Evolutionary conservation across 768 basidiomycete genomes (phyloP).

Genomic region (Dictyophora rubrovolvata): DNA sequence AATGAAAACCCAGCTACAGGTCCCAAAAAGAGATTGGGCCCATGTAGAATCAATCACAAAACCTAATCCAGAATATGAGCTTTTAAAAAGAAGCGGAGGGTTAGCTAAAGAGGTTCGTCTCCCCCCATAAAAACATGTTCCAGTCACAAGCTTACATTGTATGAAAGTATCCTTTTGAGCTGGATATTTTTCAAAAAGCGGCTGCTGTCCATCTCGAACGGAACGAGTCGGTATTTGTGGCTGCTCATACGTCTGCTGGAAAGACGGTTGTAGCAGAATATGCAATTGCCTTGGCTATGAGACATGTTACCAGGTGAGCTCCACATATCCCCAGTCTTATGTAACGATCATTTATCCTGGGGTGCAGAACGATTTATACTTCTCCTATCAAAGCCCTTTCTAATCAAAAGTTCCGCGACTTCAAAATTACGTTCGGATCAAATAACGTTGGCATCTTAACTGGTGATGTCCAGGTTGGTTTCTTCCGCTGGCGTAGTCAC

Average conservation of each 20-base stretch:
- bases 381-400: slow-evolving; percentile 98
- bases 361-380: slow-evolving; percentile 85
- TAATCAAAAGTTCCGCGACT: slow-evolving; percentile 98
- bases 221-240: slow-evolving; percentile 98
- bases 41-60: slow-evolving; percentile 92
- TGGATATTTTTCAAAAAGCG: slow-evolving; percentile 98
- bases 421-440: slow-evolving; percentile 91
- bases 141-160: not conserved
- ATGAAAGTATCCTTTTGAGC: slow-evolving; percentile 89
- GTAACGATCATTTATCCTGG: not conserved
- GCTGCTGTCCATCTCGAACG: slow-evolving; percentile 96
- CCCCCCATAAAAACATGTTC: not conserved
- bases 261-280: slow-evolving; percentile 99
- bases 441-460: slow-evolving; percentile 92
- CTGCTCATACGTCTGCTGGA: slow-evolving; percentile 98
- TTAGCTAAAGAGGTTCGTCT: slow-evolving; percentile 1
- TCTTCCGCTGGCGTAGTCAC: slow-evolving; percentile 66
- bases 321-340: not conserved
- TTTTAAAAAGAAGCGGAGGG: not conserved
- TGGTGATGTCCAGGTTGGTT: slow-evolving; percentile 73
- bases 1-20: slow-evolving; percentile 32
- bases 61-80: slow-evolving; percentile 40
- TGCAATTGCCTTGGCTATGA: slow-evolving; percentile 91
- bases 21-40: slow-evolving; percentile 91
- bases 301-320: slow-evolving; percentile 94